A percentile compares a stretch with the other conserved stretches of the same genome.
These are phyloP conservation scores for Psilocybe tampanensis DNA, from an alignment of 768 basidiomycete genomes.

Conservation along the genomic window DNA sequence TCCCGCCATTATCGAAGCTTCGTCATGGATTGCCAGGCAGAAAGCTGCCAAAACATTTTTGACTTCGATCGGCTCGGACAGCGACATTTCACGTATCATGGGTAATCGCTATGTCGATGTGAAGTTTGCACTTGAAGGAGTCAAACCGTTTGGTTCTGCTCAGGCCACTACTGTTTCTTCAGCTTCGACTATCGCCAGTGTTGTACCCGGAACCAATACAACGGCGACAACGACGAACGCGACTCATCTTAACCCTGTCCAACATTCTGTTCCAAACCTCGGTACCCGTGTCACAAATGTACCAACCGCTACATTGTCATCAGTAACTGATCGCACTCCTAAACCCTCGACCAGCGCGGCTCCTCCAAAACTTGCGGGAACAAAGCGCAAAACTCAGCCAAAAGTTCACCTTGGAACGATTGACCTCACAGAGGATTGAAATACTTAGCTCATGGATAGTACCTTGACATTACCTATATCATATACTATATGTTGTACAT, in stretches of 20 bases:
- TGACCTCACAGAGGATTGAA: conserved; percentile 25
- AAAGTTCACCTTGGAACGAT: conserved; percentile 19
- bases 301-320: not conserved
- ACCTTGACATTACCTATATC: too few species aligned
- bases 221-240: not conserved
- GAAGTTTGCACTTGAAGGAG: conserved; percentile 26
- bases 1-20: conserved; percentile 19
- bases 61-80: conserved; percentile 25
- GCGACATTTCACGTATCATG: conserved; percentile 29
- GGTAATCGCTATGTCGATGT: conserved; percentile 33
- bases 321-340: not conserved
- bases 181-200: not conserved
- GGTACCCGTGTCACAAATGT: not conserved
- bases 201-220: not conserved
- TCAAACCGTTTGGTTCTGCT: conserved; percentile 16
- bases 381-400: conserved; percentile 22
- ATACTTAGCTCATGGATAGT: conserved; percentile 24
- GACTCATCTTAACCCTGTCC: not conserved
- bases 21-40: conserved; percentile 25
- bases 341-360: not conserved
- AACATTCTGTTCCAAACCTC: not conserved
- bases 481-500: not conserved
- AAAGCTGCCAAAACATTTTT: conserved; percentile 28
- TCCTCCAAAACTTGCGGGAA: conserved; percentile 11
- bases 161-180: not conserved